Conservation (phyloP, 192 early-diverging fungal genomes). For the Entomortierella beljakovae region DNA sequence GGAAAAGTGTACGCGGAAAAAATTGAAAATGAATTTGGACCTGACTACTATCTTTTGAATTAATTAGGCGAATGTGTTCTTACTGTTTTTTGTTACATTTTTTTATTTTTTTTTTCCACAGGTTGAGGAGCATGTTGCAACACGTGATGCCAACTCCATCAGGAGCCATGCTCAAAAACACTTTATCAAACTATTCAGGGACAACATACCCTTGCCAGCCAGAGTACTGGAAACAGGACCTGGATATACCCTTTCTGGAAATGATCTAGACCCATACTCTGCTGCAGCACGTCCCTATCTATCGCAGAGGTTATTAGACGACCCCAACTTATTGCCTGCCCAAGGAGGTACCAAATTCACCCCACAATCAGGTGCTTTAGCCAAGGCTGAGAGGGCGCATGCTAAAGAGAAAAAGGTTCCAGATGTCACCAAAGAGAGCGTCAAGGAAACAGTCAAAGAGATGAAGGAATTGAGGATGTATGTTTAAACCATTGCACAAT, state of each 20-base stretch:
- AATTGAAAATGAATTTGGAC: neutral
- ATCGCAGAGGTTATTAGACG: slow-evolving; percentile 38
- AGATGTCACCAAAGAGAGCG: slow-evolving; percentile 8
- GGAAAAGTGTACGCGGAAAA: slow-evolving; percentile 81
- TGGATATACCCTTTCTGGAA: slow-evolving; percentile 87
- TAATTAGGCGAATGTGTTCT: neutral
- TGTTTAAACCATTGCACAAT: too few species aligned
- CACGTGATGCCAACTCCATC: slow-evolving; percentile 86
- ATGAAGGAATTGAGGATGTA: slow-evolving; percentile 48
- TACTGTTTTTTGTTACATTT: neutral
- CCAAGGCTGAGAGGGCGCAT: slow-evolving; percentile 37
- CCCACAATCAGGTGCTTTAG: slow-evolving; percentile 12
- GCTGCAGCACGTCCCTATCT: slow-evolving; percentile 87
- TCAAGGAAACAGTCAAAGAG: slow-evolving; percentile 15
- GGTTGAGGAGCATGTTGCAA: slow-evolving; percentile 78
- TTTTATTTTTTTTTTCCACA: slow-evolving; percentile 28
- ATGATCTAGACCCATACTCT: slow-evolving; percentile 90
- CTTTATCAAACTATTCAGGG: slow-evolving; percentile 91
- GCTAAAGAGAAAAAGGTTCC: slow-evolving; percentile 31
- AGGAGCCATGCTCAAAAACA: slow-evolving; percentile 93
- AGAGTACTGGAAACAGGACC: slow-evolving; percentile 79
- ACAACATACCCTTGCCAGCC: slow-evolving; percentile 81
- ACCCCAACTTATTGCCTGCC: slow-evolving; percentile 23
- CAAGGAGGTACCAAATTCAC: slow-evolving; percentile 44
- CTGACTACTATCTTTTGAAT: neutral